Base-by-base conservation (phyloP, 164 flowering plant genomes). In the Kingdonia uniflora region DNA sequence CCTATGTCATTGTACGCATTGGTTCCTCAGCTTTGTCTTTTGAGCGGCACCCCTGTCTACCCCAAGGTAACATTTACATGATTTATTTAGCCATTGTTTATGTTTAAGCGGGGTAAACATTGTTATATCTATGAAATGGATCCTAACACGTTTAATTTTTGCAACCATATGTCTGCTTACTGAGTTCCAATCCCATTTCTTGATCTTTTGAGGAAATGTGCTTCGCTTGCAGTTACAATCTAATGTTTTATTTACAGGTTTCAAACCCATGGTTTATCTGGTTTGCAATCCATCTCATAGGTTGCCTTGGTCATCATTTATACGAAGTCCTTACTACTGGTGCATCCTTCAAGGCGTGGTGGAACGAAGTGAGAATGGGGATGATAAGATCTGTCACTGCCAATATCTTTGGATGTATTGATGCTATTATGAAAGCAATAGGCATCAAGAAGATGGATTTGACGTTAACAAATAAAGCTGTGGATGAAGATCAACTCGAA, bases 391-490 rank as follows among this genome's bases (percentile, higher is more conserved):
- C 53, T 6, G 57, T 61, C 14, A 60, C 71, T 17, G 14, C 63
- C 5, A 7, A 54, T 19, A 23, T 49, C 13, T 64, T 61, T 19
- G 69, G 42, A 52, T 51, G 55, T 22, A 19, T 65, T 39, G 63
- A 62, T 38, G 17, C 47, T 15, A 1, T 55, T 0, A 57, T 65
- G 60, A 56, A 54, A 20, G 19, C 15, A 14, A 6, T 68, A 19
- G 73, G 75, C 1, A 13, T 56, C 7, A 48, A 20, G 42, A 22
- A 66, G 26, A 63, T 68, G 2, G 55, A 54, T 33, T 76, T 76
- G 37, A 42, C 29, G 49, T 59, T 65, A 6, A 76, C 76, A 15
- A 66, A 63, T 41, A 76, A 76, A 56, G 69, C 42, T 6, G 56
- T 42, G 1, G 65, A 68, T 19, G 54, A 68, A 5, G 64, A 61